These are phyloP conservation scores for Neospora caninum DNA, from an alignment of 169 alveolate species.

Conservation along the genomic window DNA sequence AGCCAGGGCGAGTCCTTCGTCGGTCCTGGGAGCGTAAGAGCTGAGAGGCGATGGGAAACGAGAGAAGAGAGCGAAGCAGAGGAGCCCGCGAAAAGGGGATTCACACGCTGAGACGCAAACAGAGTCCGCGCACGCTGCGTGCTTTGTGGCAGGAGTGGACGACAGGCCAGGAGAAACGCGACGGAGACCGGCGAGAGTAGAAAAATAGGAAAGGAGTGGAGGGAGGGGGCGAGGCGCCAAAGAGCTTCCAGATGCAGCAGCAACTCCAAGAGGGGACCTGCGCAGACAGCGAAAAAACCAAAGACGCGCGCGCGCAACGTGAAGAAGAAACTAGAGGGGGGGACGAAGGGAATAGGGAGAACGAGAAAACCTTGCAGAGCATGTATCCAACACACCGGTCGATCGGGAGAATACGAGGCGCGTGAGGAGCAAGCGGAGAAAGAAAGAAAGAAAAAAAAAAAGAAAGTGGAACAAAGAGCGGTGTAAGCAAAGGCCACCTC, in stretches of 20 bases:
- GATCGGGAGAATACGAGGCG: background rate
- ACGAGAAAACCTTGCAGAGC: background rate
- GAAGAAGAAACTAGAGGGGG: background rate
- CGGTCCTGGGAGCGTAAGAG: background rate
- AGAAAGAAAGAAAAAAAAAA: background rate
- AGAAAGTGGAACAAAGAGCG: background rate
- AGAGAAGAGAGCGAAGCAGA: background rate
- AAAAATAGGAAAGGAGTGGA: background rate
- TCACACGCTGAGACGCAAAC: constrained; percentile 10
- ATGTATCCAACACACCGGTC: background rate
- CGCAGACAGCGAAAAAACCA: background rate
- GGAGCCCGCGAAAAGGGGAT: background rate
- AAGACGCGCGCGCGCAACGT: background rate
- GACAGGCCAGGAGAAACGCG: background rate
- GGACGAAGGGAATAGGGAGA: background rate
- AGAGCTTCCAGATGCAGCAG: constrained; percentile 13
- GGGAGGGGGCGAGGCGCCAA: constrained; percentile 25
- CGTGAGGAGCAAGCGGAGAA: background rate
- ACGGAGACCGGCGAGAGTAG: background rate
- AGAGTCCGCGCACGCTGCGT: constrained; percentile 22
- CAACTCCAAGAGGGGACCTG: constrained; percentile 20
- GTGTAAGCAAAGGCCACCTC: background rate
- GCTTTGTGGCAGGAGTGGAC: constrained; percentile 21
- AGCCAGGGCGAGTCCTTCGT: background rate
- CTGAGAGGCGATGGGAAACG: background rate